Evolutionary conservation across 345 rosid species (phyloP).

Genomic region (Hevea brasiliensis): DNA sequence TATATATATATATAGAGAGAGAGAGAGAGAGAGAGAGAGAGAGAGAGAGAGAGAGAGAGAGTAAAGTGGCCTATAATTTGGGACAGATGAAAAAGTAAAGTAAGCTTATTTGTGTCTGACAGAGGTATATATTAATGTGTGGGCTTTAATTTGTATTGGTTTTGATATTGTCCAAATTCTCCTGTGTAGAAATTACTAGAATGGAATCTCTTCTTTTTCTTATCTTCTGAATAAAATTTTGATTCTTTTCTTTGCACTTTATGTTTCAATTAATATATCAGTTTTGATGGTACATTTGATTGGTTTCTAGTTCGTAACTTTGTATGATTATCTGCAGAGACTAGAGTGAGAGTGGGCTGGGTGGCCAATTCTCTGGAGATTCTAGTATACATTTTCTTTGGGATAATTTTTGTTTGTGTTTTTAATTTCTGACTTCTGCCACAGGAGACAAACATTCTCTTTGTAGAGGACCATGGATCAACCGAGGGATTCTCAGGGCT

Average conservation of each 20-base stretch:
- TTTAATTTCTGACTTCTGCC: constrained; percentile 11
- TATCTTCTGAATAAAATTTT: neutral
- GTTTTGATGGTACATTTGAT: neutral
- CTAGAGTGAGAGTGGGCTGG: neutral
- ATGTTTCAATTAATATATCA: neutral
- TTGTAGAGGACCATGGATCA: constrained; percentile 51
- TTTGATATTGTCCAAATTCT: neutral
- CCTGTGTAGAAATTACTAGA: neutral
- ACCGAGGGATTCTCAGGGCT: constrained; percentile 53
- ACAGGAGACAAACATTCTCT: constrained; percentile 52
- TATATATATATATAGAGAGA: too few relatives aligned
- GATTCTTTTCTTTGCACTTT: neutral
- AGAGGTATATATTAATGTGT: too few relatives aligned
- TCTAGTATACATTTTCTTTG: neutral
- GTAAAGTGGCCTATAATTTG: too few relatives aligned
- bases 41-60: too few relatives aligned
- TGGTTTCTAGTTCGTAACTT: neutral
- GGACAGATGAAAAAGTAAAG: too few relatives aligned
- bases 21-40: too few relatives aligned
- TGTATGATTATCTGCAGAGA: neutral
- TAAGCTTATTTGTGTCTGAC: too few relatives aligned
- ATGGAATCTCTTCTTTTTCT: neutral
- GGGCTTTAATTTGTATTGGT: neutral
- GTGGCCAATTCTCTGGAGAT: neutral
- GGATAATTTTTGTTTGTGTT: constrained; percentile 8